phyloP scores from a whole-genome alignment of 345 rosid species.

The Ceriops tagal region DNA sequence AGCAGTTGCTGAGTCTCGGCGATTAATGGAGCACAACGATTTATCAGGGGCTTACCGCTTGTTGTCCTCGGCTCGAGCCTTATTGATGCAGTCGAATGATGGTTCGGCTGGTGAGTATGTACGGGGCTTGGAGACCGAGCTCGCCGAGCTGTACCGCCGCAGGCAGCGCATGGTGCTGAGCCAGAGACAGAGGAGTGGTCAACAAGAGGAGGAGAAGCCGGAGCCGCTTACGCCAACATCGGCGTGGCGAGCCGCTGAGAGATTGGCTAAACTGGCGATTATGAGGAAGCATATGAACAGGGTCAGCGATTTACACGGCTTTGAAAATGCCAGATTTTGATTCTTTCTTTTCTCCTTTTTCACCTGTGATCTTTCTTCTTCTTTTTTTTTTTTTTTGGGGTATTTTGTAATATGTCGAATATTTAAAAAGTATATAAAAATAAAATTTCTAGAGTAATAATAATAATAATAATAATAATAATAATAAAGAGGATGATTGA shows the following conservation, averaged over 20 bases:
- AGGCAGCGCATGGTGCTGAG: conserved; percentile 26
- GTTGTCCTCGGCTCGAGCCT: conserved; percentile 67
- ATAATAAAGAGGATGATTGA: conserved; percentile 10
- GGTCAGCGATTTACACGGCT: conserved; percentile 94
- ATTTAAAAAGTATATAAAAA: conserved; percentile 13
- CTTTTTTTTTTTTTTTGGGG: background rate
- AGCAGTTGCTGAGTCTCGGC: conserved; percentile 72
- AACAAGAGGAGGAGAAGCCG: conserved; percentile 37
- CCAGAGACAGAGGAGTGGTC: conserved; percentile 19
- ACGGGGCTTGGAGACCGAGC: conserved; percentile 59
- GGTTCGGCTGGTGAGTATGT: conserved; percentile 44
- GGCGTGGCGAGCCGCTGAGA: conserved; percentile 92
- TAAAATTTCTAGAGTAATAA: background rate
- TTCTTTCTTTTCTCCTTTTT: background rate
- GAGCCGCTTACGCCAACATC: conserved; percentile 86
- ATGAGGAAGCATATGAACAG: conserved; percentile 89
- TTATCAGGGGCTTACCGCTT: conserved; percentile 55
- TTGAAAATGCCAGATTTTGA: conserved; percentile 90
- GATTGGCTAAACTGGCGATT: conserved; percentile 81
- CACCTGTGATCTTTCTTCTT: background rate
- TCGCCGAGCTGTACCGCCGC: conserved; percentile 46
- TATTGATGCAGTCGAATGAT: conserved; percentile 47
- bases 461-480: background rate
- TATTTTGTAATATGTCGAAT: conserved; percentile 33
- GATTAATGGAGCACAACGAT: conserved; percentile 50